phyloP scores from a whole-genome alignment of 1,284 basidiomycete species.

The Sporisorium exsertum region DNA sequence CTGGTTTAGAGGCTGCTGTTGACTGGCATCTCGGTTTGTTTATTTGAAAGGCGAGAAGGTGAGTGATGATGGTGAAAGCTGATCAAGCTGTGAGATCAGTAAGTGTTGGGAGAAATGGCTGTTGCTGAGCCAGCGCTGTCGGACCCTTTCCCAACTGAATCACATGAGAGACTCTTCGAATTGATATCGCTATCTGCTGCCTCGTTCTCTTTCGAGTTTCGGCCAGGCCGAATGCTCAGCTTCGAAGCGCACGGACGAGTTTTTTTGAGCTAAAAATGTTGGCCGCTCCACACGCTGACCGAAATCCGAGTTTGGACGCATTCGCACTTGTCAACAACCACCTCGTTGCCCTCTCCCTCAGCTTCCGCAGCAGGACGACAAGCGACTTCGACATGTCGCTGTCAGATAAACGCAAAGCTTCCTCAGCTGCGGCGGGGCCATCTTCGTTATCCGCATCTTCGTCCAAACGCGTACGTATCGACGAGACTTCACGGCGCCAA shows the following conservation, averaged over 20 bases:
- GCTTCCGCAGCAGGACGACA: not conserved
- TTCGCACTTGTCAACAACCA: constrained; percentile 4
- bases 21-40: constrained; percentile 24
- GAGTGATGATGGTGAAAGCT: constrained; percentile 6
- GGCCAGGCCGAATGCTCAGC: not conserved
- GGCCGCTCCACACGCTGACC: constrained; percentile 27
- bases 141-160: constrained; percentile 15
- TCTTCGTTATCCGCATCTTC: constrained; percentile 10
- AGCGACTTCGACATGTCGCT: constrained; percentile 21
- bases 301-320: constrained; percentile 20
- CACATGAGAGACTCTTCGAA: constrained; percentile 5
- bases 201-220: constrained; percentile 4
- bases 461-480: constrained; percentile 41
- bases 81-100: not conserved
- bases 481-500: constrained; percentile 27
- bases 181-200: constrained; percentile 22
- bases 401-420: constrained; percentile 34
- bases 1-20: constrained; percentile 25
- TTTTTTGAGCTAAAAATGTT: not conserved
- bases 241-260: constrained; percentile 26
- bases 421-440: not conserved
- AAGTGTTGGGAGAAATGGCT: not conserved
- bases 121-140: not conserved
- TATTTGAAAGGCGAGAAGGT: not conserved
- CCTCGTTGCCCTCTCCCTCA: not conserved